A percentile compares a stretch with the other conserved stretches of the same genome.
Conservation (phyloP, 2,329 filamentous ascomycete genomes). For the Penicillium hordei region DNA sequence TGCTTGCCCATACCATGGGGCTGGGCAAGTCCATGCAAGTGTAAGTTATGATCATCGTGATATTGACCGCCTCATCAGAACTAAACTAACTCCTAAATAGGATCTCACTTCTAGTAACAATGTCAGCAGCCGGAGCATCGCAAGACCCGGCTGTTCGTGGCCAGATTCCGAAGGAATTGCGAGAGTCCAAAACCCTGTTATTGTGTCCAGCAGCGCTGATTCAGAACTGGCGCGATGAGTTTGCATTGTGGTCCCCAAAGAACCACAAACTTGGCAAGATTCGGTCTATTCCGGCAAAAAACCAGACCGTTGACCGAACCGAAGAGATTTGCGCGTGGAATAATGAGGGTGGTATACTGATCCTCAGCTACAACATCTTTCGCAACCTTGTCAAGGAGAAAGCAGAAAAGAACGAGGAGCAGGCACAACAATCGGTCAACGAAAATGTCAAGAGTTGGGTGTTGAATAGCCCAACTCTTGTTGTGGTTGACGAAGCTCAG, state of each 20-base stretch:
- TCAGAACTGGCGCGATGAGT: conserved; percentile 80
- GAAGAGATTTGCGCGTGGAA: conserved; percentile 60
- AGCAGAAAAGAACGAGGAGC: conserved; percentile 31
- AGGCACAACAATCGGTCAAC: conserved; percentile 25
- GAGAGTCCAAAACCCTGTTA: conserved; percentile 64
- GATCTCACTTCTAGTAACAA: conserved; percentile 75
- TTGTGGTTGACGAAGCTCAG: conserved; percentile 86
- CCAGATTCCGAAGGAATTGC: conserved; percentile 69
- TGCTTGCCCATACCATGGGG: conserved; percentile 88
- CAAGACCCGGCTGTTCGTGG: conserved; percentile 54
- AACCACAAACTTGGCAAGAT: conserved; percentile 56
- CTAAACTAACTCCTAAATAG: conserved; percentile 30
- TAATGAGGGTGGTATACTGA: conserved; percentile 65
- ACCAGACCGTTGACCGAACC: conserved; percentile 32
- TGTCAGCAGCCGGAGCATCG: conserved; percentile 66
- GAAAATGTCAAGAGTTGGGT: conserved; percentile 51
- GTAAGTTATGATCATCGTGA: conserved; percentile 37
- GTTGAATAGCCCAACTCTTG: conserved; percentile 63
- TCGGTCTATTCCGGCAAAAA: conserved; percentile 13
- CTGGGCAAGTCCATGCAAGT: conserved; percentile 91
- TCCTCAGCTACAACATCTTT: conserved; percentile 74
- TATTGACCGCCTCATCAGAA: too few species aligned
- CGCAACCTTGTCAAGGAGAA: conserved; percentile 19
- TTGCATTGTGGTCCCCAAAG: conserved; percentile 66
- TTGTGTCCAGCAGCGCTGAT: conserved; percentile 74